phyloP scores from a whole-genome alignment of 441 rosid species.

The Viola pubescens region DNA sequence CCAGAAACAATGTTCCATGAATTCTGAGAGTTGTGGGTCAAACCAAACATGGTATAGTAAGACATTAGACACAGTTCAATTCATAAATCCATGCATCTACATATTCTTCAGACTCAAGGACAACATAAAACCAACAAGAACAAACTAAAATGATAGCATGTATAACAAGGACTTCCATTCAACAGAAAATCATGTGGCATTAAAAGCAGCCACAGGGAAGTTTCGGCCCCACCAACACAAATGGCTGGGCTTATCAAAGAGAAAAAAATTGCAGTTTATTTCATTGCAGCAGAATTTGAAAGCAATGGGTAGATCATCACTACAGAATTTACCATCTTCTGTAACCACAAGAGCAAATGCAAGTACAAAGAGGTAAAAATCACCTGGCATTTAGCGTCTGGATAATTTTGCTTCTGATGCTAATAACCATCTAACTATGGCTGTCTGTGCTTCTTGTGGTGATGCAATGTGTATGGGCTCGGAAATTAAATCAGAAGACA shows the following conservation, averaged over 20 bases:
- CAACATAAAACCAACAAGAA: slow-evolving; percentile 5
- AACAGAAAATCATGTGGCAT: slow-evolving; percentile 14
- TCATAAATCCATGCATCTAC: neutral
- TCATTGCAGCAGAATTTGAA: no score
- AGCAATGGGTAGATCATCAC: no score
- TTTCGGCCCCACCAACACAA: slow-evolving; percentile 6
- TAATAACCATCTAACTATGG: neutral
- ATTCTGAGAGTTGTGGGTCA: slow-evolving; percentile 17
- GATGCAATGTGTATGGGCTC: neutral
- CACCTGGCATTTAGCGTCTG: no score
- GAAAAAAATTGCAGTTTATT: no score
- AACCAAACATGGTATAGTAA: slow-evolving; percentile 6
- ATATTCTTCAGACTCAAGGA: slow-evolving; percentile 4
- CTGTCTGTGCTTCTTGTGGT: slow-evolving; percentile 1
- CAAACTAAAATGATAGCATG: neutral
- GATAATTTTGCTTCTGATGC: no score
- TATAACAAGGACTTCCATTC: slow-evolving; percentile 10
- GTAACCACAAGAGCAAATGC: no score
- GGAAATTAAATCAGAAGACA: neutral
- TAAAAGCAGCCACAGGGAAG: slow-evolving; percentile 2
- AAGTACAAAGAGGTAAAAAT: no score
- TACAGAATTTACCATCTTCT: no score
- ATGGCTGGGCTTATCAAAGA: neutral
- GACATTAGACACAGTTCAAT: slow-evolving; percentile 11
- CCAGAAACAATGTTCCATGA: slow-evolving; percentile 17